A percentile compares a stretch with the other conserved stretches of the same genome.
Evolutionary conservation across 257 asterid genomes (phyloP).

Genomic region (Petunia axillaris): DNA sequence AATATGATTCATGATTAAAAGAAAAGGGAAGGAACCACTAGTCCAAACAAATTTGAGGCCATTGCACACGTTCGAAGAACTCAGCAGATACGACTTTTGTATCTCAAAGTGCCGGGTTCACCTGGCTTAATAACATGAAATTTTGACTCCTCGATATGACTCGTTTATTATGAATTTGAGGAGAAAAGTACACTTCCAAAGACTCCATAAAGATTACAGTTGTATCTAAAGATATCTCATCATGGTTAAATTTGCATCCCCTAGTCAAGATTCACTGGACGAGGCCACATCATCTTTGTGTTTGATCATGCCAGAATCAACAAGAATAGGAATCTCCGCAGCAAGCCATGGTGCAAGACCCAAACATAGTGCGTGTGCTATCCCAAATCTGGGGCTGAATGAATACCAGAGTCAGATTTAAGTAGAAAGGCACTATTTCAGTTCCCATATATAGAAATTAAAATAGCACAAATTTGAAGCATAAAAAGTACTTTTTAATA

Average conservation of each 20-base stretch:
- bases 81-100: neutral
- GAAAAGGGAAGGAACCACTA: neutral
- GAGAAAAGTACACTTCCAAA: slow-evolving; percentile 8
- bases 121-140: neutral
- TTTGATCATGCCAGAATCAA: slow-evolving; percentile 93
- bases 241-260: neutral
- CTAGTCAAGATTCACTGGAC: slow-evolving; percentile 53
- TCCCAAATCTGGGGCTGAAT: slow-evolving; percentile 87
- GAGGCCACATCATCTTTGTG: slow-evolving; percentile 84
- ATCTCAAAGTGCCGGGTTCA: neutral
- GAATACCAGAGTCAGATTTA: neutral
- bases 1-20: neutral
- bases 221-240: neutral
- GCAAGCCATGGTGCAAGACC: slow-evolving; percentile 99
- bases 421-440: slow-evolving; percentile 14
- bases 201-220: slow-evolving; percentile 22
- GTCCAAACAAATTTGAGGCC: neutral
- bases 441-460: neutral
- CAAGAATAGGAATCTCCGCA: slow-evolving; percentile 88
- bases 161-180: slow-evolving; percentile 6
- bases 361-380: slow-evolving; percentile 91
- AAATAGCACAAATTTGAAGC: neutral
- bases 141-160: neutral
- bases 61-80: neutral
- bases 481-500: neutral